A percentile compares a stretch with the other conserved stretches of the same genome.
Conservation (phyloP, 768 basidiomycete genomes). For the Tulasnella sp. region DNA sequence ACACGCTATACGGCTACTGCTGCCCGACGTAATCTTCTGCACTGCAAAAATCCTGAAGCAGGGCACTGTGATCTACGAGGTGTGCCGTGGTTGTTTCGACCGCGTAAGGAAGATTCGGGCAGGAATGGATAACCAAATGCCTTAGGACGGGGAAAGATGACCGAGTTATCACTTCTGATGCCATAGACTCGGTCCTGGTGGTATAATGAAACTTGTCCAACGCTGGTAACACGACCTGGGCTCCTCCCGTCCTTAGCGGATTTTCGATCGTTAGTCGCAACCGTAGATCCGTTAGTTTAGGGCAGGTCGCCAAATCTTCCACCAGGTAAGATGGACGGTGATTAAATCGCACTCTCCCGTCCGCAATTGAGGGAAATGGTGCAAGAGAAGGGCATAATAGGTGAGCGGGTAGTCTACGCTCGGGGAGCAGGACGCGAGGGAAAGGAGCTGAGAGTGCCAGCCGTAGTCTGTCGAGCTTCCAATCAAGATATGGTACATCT, state of each 20-base stretch:
- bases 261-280: not conserved
- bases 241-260: too few species aligned
- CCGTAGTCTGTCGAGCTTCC: too few species aligned
- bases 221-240: not conserved
- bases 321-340: not conserved
- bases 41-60: not conserved
- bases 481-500: too few species aligned
- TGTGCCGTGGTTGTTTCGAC: too few species aligned
- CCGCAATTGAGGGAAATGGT: not conserved
- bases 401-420: too few species aligned
- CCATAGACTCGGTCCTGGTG: too few species aligned
- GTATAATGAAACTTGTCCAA: not conserved
- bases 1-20: not conserved
- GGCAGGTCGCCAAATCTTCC: not conserved
- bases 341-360: not conserved
- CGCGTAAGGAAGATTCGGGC: too few species aligned
- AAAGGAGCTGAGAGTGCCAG: too few species aligned
- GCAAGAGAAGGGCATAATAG: not conserved
- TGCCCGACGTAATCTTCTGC: not conserved
- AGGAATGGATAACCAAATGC: not conserved
- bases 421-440: too few species aligned
- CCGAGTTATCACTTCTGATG: too few species aligned
- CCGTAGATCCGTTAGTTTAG: not conserved
- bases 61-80: not conserved
- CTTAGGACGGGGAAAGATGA: too few species aligned